Evolutionary conservation across 208 protist genomes (phyloP).

Genomic region (Leishmania lainsoni): DNA sequence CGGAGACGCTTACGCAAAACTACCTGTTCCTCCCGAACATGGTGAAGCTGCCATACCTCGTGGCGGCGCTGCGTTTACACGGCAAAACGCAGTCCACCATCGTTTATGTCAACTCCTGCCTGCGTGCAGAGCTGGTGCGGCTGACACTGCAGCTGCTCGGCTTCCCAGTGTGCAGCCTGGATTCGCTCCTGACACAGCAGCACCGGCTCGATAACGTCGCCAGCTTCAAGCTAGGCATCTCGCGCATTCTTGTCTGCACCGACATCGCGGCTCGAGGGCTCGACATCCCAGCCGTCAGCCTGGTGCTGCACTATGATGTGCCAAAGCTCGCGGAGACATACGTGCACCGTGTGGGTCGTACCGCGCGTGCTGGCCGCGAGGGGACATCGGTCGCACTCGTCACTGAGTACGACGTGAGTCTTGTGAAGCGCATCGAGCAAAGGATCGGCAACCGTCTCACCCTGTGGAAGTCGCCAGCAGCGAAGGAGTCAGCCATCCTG

Average conservation of each 20-base stretch:
- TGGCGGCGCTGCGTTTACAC: constrained; percentile 57
- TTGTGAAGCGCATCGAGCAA: constrained; percentile 74
- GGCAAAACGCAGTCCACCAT: constrained; percentile 78
- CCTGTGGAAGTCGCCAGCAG: constrained; percentile 55
- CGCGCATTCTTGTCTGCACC: constrained; percentile 90
- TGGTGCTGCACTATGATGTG: constrained; percentile 98
- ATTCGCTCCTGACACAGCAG: constrained; percentile 97
- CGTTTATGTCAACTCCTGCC: constrained; percentile 86
- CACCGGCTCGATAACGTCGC: constrained; percentile 97
- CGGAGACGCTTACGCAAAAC: constrained; percentile 49
- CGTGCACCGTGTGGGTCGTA: constrained; percentile 98
- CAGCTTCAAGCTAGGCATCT: constrained; percentile 95
- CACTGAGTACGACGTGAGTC: constrained; percentile 79
- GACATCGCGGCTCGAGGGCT: constrained; percentile 96
- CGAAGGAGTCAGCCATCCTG: constrained; percentile 59
- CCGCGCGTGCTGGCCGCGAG: constrained; percentile 89
- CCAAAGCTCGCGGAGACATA: constrained; percentile 96
- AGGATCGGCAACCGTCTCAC: constrained; percentile 36
- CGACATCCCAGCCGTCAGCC: constrained; percentile 96
- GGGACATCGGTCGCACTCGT: constrained; percentile 76
- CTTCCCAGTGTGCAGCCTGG: constrained; percentile 97
- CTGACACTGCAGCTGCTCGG: constrained; percentile 88
- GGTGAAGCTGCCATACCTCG: constrained; percentile 85
- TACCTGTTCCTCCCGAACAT: constrained; percentile 86
- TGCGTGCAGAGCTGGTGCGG: constrained; percentile 84